Evolutionary conservation across 2,329 filamentous ascomycete species (phyloP), one percentile per base, ranked within the genome.

Genomic region (Periconia macrospinosa): DNA sequence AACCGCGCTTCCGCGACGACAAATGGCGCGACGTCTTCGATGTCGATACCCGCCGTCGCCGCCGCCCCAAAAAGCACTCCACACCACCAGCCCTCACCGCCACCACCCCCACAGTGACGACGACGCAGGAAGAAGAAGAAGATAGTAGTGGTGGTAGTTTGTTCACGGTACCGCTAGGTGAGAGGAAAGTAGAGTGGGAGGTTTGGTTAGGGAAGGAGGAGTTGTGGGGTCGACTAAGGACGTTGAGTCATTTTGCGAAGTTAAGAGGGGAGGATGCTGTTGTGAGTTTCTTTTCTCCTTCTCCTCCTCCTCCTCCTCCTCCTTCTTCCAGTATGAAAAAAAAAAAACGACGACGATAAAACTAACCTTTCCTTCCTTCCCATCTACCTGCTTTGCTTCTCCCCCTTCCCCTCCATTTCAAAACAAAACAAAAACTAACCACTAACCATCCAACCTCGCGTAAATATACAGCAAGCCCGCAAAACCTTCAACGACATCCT

Each of bases 231-330:
- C 79, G 89, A 35, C 79, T 87, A 54, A 78, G 77, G 45, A 91
- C 88, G 13, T 73, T 91, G 53, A 89, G 86, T 63, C 87, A 90
- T 66, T 82, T 91, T 56, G 81, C 84, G 3, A 78, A 86, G 49
- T 72, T 89, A 13, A 80, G 49, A 76, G 79, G 43, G 79, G 78
- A 61, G 74, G 50, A 55, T 6, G 46, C 37, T 48, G 3, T 41
- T 15, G 14, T 7, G n/a, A n/a, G n/a, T 27, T 53, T 48, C 15
- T 11, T 33, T 40, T 45, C 23, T 27, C 8, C 8, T 11, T 46
- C 23, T 48, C 18, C 5, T 13, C 6, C 11, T 14, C 14, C 30
- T 30, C 18, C 10, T 23, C n/a, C 10, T 19, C n/a, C 9, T 46
- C 44, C 14, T 19, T n/a, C 15, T 11, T 46, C 14, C 9, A 15